Evolutionary conservation across 768 basidiomycete species (phyloP).

Genomic region (Amanita phalloides): DNA sequence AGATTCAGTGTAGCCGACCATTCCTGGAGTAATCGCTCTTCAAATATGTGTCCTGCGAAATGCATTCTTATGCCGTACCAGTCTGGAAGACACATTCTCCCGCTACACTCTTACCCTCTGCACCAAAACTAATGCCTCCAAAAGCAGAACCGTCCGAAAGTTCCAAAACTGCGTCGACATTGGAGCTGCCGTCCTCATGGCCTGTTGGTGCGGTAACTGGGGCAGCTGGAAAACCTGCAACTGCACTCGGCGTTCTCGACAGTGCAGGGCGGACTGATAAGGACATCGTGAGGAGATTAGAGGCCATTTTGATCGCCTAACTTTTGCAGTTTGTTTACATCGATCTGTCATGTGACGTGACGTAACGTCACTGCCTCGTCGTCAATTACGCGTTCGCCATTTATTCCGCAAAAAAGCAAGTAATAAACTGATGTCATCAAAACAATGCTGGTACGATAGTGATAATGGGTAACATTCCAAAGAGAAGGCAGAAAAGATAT

Average conservation of each 20-base stretch:
- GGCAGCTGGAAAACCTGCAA: slow-evolving; percentile 12
- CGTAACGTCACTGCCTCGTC: not conserved
- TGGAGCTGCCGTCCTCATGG: slow-evolving; percentile 18
- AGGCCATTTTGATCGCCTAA: not conserved
- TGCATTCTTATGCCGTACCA: slow-evolving; percentile 42
- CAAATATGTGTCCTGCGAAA: slow-evolving; percentile 6
- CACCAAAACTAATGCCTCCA: slow-evolving; percentile 89
- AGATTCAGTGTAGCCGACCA: slow-evolving; percentile 99
- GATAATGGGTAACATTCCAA: slow-evolving; percentile 7
- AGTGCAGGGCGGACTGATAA: slow-evolving; percentile 28
- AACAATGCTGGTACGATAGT: slow-evolving; percentile 6
- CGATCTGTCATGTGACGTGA: not conserved
- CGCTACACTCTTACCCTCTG: slow-evolving; percentile 78
- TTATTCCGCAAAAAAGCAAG: slow-evolving; percentile 4
- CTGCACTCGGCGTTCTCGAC: slow-evolving; percentile 31
- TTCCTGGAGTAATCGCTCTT: slow-evolving; percentile 46
- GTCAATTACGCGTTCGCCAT: not conserved
- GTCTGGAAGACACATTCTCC: slow-evolving; percentile 99
- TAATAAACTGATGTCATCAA: slow-evolving; percentile 5
- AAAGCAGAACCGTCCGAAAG: slow-evolving; percentile 83
- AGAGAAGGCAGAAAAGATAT: slow-evolving; percentile 4
- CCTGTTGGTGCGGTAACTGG: slow-evolving; percentile 22
- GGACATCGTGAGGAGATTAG: not conserved
- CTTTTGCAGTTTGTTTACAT: not conserved
- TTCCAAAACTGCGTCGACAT: slow-evolving; percentile 67